Base-by-base conservation (phyloP, 805 yeast genomes). In the Helenozyma rhizophorensis region DNA sequence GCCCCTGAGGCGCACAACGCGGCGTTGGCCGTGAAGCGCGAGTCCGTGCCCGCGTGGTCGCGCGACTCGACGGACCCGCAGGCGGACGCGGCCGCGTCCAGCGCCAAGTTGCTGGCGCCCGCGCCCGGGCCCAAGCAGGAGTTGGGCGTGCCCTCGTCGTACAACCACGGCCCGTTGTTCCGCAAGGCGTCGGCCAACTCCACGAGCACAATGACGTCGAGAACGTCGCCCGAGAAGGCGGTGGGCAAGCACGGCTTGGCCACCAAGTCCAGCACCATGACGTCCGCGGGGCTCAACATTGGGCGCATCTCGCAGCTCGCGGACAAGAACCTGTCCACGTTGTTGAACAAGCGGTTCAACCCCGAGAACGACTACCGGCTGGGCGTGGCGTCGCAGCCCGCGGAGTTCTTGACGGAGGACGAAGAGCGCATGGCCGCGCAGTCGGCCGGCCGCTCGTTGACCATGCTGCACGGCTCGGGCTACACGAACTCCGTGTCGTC, bases 1-100 rank as follows among this genome's bases (percentile, higher is more conserved):
- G 68, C 80, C 6, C 62, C 52, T 6, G 85, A 76, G 33, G 85
- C 85, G 11, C 83, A 81, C 24, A 70, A 72, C 15, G 86, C 86
- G 30, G 86, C 87, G 2, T 49, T 51, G 30, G 68, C 70, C 7
- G 72, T 68, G 31, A 61, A 48, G 27, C 45, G 44, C 43, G 65
- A 72, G 13, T 65, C 70, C 30, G 70, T 74, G 25, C 54, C 54
- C 28, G 68, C 70, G 11, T 75, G 78, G 75, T 62, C 65, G 23
- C 64, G 78, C 45, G 70, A 54, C 22, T 50, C 41, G 14, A 53
- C 63, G 38, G 74, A 71, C 21, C 64, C 70, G 8, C 58, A 66
- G 33, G 78, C 78, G 14, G 71, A 64, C 31, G 68, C 67, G 31
- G 76, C 75, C 28, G 76, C 78, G 3, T 56, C 67, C 6, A 54